A percentile compares a stretch with the other conserved stretches of the same genome.
Conservation (phyloP, 2,329 filamentous ascomycete genomes). For the Graphilbum sp. region DNA sequence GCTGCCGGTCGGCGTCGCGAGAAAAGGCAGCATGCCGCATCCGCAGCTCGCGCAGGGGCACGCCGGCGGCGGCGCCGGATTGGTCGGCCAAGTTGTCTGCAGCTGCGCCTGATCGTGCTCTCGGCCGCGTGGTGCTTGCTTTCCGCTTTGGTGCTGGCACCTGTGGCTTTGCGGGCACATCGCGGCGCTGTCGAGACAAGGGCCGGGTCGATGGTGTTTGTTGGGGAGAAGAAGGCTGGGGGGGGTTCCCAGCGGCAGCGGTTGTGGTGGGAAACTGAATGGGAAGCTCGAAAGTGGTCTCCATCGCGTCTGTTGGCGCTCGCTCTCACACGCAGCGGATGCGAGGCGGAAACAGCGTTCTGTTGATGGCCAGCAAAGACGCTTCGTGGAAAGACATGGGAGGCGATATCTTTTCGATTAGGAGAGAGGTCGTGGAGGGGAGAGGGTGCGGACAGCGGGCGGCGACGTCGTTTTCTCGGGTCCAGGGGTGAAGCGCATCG, state of each 20-base stretch:
- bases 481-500: too few relatives aligned
- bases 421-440: too few relatives aligned
- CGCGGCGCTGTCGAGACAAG: too few relatives aligned
- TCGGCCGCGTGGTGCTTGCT: too few relatives aligned
- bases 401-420: too few relatives aligned
- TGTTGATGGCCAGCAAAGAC: background rate
- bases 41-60: slow-evolving; percentile 6
- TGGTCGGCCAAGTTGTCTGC: too few relatives aligned
- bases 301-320: slow-evolving; percentile 7
- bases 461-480: too few relatives aligned
- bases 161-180: too few relatives aligned
- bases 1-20: slow-evolving; percentile 4
- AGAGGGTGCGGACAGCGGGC: too few relatives aligned
- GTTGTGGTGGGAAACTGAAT: slow-evolving; percentile 2
- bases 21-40: slow-evolving; percentile 4
- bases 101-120: background rate
- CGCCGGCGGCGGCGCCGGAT: background rate
- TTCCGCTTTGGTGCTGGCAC: too few relatives aligned
- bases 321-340: background rate
- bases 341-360: background rate
- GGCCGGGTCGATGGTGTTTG: too few relatives aligned
- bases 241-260: slow-evolving; percentile 4
- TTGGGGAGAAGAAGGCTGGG: too few relatives aligned
- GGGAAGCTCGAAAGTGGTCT: slow-evolving; percentile 10
- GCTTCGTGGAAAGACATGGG: background rate